Conservation (phyloP, 2,329 filamentous ascomycete species). For the Grosmannia clavigera region DNA sequence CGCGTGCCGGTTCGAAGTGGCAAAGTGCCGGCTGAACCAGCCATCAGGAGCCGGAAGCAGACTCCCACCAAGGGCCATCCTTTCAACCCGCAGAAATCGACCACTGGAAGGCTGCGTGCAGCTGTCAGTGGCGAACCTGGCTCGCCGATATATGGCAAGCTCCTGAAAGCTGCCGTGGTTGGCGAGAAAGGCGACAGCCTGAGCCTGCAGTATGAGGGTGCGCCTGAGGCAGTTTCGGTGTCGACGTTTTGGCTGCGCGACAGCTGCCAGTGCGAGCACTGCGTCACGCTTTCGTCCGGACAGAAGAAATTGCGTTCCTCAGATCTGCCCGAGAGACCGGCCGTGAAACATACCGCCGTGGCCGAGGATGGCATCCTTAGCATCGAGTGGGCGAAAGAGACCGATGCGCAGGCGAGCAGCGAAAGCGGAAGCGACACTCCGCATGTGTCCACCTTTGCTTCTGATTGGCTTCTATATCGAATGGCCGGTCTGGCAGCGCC, state of each 20-base stretch:
- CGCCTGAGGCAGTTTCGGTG: not conserved
- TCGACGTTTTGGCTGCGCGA: constrained; percentile 35
- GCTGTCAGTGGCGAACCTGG: not conserved
- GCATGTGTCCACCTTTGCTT: constrained; percentile 8
- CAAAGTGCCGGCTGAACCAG: not conserved
- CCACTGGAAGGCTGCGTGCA: not conserved
- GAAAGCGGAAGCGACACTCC: not conserved
- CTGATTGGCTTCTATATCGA: constrained; percentile 6
- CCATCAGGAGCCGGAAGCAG: not conserved
- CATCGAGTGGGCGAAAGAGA: constrained; percentile 1
- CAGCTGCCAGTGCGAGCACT: constrained; percentile 42
- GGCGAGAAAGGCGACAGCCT: not conserved
- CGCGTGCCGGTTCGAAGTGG: not conserved
- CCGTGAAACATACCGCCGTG: not conserved
- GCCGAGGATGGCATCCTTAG: constrained; percentile 2
- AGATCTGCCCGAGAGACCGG: constrained; percentile 40
- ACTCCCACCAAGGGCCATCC: not conserved
- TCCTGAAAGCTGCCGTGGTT: not conserved
- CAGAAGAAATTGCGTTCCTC: constrained; percentile 54
- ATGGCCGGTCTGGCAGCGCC: constrained; percentile 26
- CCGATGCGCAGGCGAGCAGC: not conserved
- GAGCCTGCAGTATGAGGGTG: not conserved
- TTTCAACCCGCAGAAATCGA: not conserved
- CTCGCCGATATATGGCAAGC: not conserved
- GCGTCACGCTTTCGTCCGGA: constrained; percentile 44